Base-by-base conservation (phyloP, 306 rosid species). In the Argentina anserina region DNA sequence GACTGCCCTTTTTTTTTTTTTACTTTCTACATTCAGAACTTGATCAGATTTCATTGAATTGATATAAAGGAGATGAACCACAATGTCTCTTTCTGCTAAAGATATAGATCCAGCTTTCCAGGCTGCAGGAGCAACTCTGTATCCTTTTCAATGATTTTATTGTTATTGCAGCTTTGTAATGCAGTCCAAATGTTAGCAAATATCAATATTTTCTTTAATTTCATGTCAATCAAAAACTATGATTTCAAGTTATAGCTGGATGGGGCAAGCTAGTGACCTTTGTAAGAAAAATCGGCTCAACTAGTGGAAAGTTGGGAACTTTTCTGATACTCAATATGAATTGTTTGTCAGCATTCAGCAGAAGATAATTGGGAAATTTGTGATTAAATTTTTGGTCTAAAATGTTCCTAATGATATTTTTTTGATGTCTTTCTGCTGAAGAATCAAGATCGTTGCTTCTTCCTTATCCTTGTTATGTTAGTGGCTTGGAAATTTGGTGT, bases 401-500 rank as follows among this genome's bases (percentile, higher is more conserved):
- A 9, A n/a, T n/a, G n/a, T n/a, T n/a, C n/a, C n/a, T n/a, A n/a
- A n/a, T n/a, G n/a, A n/a, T n/a, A n/a, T n/a, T n/a, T n/a, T n/a
- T n/a, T n/a, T n/a, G n/a, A n/a, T n/a, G n/a, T n/a, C n/a, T n/a
- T n/a, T n/a, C n/a, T n/a, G n/a, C n/a, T n/a, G n/a, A n/a, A n/a
- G n/a, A n/a, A n/a, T 78, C 55, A 61, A 77, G 68, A 60, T 75
- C 67, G 70, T 74, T 83, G 81, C 62, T 82, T 61, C 80, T 3
- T 76, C 82, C 90, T 90, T 90, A 82, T 25, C 86, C 67, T 80
- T 79, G 61, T 37, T 45, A 36, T 73, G 56, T 62, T 36, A 93
- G 98, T 73, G 98, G 98, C 70, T 68, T 91, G 80, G 97, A 93
- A 81, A 84, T 93, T 68, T 93, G 98, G 98, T 91, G 98, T 68